Percentiles rank a stretch among this genome's conserved stretches.
Conservation (phyloP, 164 flowering plant species). For the Sextonia rubra region DNA sequence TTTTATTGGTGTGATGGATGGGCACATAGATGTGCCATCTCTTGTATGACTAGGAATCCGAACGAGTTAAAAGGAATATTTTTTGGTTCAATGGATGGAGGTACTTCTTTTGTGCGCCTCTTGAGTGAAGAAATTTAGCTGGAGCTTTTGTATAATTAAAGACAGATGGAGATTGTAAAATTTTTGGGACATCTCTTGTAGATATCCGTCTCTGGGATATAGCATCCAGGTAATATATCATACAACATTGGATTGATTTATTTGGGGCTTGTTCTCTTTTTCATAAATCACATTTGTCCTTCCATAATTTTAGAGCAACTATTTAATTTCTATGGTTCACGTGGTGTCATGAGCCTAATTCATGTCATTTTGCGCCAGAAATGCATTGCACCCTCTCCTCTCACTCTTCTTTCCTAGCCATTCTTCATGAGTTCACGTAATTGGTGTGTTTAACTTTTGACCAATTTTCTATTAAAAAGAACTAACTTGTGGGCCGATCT, state of each 20-base stretch:
- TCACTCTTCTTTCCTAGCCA: too few relatives aligned
- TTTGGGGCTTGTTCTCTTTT: not conserved
- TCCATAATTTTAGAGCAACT: too few relatives aligned
- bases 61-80: slow-evolving; percentile 76
- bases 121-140: not conserved
- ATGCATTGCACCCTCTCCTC: too few relatives aligned
- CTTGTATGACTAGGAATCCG: slow-evolving; percentile 93
- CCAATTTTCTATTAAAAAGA: too few relatives aligned
- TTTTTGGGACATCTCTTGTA: slow-evolving; percentile 28
- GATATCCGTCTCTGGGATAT: slow-evolving; percentile 98
- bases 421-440: too few relatives aligned
- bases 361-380: too few relatives aligned
- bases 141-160: not conserved
- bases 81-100: slow-evolving; percentile 98
- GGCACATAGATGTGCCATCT: slow-evolving; percentile 70
- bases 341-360: too few relatives aligned
- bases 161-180: too few relatives aligned
- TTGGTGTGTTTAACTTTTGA: too few relatives aligned
- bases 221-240: slow-evolving; percentile 62
- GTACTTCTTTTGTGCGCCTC: slow-evolving; percentile 24
- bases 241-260: slow-evolving; percentile 2
- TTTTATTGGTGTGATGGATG: slow-evolving; percentile 93
- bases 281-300: too few relatives aligned
- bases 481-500: too few relatives aligned
- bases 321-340: too few relatives aligned